Evolutionary conservation across 2,329 filamentous ascomycete species (phyloP), one percentile per base, ranked within the genome.

Genomic region (Xylariomycetidae sp.): DNA sequence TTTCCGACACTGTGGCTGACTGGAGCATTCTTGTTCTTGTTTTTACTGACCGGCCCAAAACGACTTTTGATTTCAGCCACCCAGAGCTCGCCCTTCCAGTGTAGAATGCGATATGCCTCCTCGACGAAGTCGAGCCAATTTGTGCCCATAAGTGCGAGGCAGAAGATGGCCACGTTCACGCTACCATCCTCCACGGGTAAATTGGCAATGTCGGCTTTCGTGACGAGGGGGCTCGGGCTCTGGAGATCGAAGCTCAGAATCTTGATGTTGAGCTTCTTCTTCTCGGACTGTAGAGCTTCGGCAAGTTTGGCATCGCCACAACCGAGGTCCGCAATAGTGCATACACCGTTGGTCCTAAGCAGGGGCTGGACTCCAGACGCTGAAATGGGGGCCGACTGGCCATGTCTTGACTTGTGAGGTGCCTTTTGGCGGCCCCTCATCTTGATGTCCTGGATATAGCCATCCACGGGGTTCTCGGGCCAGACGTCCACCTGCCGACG

Each of bases 41-140:
- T n/a, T 38, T 56, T 68, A 44, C 56, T 58, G 3, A 77, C 70
- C 27, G 78, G 72, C 4, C 78, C 80, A 55, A 98, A 96, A 19
- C 92, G 83, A 44, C 79, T 86, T 67, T 96, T 96, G 63, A 98
- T 95, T 65, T 98, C 92, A 29, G 87, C 85, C 32, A 98, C 76
- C 92, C 92, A 98, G 34, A 95, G 79, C 67, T 98, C 92, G 47
- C 92, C 92, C 54, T 92, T 90, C 75, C 88, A 89, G 54, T 87
- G 82, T 41, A 98, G 73, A 32, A 96, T 72, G 34, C 92, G 81
- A 67, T 87, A 94, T 10, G 90, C 90, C 65, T 98, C 92, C 63
- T 96, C 92, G 51, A 98, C 76, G 58, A 98, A 96, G 49, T 87
- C 81, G 33, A 94, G 75, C 90, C 92, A 98, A 65, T 98, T 98